Percentiles rank a stretch among this genome's conserved stretches.
These are phyloP conservation scores for Aspergillus tamarii DNA, from an alignment of 2,329 filamentous ascomycete genomes.

Conservation along the genomic window DNA sequence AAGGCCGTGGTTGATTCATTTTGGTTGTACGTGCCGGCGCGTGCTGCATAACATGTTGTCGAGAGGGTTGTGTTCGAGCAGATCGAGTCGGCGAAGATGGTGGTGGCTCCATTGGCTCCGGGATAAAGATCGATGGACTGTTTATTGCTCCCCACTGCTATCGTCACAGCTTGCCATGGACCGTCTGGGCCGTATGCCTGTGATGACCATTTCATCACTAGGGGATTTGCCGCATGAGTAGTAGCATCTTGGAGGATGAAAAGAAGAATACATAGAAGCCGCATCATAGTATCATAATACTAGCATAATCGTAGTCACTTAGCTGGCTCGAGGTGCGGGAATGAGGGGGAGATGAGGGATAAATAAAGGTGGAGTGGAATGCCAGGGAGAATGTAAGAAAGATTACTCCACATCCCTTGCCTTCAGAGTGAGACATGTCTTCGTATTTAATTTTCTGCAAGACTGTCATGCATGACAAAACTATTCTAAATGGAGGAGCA, in stretches of 20 bases:
- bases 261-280: conserved; percentile 3
- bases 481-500: not conserved
- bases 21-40: conserved; percentile 18
- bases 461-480: not conserved
- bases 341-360: not conserved
- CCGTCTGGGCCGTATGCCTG: conserved; percentile 29
- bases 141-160: conserved; percentile 20
- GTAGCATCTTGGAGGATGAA: conserved; percentile 1
- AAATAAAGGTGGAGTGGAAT: not conserved
- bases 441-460: not conserved
- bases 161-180: conserved; percentile 30
- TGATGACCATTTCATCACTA: conserved; percentile 22
- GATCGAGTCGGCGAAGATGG: conserved; percentile 19
- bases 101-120: conserved; percentile 18
- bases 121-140: conserved; percentile 26
- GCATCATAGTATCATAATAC: conserved; percentile 10
- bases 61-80: conserved; percentile 21
- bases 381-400: not conserved
- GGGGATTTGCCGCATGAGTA: conserved; percentile 12
- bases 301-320: not conserved
- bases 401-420: not conserved
- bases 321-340: not conserved
- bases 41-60: conserved; percentile 19
- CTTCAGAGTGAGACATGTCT: not conserved
- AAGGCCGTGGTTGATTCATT: conserved; percentile 16